These are phyloP conservation scores for Mortierella polycephala DNA, from an alignment of 371 early-diverging fungal species.

Conservation along the genomic window DNA sequence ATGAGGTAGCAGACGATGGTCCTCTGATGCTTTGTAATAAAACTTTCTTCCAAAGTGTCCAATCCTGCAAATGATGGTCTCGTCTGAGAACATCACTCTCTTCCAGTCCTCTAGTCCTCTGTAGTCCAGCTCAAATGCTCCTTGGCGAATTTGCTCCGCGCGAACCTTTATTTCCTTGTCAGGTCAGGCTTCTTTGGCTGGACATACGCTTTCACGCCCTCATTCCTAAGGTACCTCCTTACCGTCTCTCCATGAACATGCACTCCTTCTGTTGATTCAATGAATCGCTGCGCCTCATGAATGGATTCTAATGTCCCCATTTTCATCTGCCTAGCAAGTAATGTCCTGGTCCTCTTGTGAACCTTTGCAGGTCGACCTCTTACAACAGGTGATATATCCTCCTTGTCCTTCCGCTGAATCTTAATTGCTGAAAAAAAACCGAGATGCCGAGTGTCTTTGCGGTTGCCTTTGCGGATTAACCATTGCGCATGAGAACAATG, in stretches of 20 bases:
- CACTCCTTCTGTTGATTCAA: not conserved
- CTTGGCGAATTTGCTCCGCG: not conserved
- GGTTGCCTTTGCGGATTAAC: no score
- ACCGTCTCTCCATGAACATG: not conserved
- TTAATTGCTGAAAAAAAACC: no score
- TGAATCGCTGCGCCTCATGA: conserved; percentile 2
- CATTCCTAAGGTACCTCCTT: not conserved
- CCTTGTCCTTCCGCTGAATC: no score
- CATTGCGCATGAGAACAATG: no score
- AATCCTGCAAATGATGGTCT: not conserved
- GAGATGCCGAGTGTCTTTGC: no score
- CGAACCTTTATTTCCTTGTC: not conserved
- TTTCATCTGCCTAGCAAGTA: no score
- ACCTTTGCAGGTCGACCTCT: no score
- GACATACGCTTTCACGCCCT: conserved; percentile 2
- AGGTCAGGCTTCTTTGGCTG: conserved; percentile 1
- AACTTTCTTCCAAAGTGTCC: not conserved
- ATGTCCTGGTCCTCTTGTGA: no score
- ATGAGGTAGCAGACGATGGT: not conserved
- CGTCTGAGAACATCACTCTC: conserved; percentile 8
- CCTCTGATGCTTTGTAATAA: not conserved
- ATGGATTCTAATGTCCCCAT: no score
- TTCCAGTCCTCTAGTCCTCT: conserved; percentile 22
- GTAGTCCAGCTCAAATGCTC: conserved; percentile 1
- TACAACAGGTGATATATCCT: no score